phyloP scores from a whole-genome alignment of 768 basidiomycete species.

The Tulasnella sp. region DNA sequence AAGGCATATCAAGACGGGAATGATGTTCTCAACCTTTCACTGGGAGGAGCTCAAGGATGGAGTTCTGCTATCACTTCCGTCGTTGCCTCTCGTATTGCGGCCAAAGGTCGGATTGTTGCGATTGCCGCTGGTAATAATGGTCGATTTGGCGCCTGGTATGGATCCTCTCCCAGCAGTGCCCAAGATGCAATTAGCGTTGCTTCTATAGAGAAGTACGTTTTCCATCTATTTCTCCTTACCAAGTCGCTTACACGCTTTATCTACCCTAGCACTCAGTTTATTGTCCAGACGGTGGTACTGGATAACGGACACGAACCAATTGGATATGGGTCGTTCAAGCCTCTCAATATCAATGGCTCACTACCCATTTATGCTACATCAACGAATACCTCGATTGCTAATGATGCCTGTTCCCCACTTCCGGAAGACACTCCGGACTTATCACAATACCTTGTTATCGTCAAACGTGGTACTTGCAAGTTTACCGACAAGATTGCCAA shows the following conservation, averaged over 20 bases:
- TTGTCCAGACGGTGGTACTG: neutral
- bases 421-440: constrained; percentile 25
- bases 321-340: constrained; percentile 9
- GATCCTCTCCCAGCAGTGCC: constrained; percentile 24
- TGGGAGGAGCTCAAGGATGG: constrained; percentile 34
- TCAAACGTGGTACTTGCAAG: constrained; percentile 27
- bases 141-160: constrained; percentile 27
- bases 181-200: constrained; percentile 25
- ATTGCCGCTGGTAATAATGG: constrained; percentile 23
- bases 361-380: constrained; percentile 27
- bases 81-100: constrained; percentile 45
- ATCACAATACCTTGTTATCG: constrained; percentile 24
- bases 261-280: neutral
- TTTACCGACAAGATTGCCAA: constrained; percentile 15
- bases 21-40: constrained; percentile 4
- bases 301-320: constrained; percentile 5
- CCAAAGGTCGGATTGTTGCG: constrained; percentile 44
- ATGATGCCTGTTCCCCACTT: constrained; percentile 26
- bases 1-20: constrained; percentile 1
- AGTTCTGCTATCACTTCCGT: constrained; percentile 41
- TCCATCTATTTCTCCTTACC: neutral
- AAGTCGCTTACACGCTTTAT: neutral
- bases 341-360: constrained; percentile 22
- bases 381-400: constrained; percentile 20
- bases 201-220: constrained; percentile 17